Percentiles rank a stretch among this genome's conserved stretches.
These are phyloP conservation scores for Beauveria scarabaeidicola DNA, from an alignment of 2,329 filamentous ascomycete genomes.

Conservation along the genomic window DNA sequence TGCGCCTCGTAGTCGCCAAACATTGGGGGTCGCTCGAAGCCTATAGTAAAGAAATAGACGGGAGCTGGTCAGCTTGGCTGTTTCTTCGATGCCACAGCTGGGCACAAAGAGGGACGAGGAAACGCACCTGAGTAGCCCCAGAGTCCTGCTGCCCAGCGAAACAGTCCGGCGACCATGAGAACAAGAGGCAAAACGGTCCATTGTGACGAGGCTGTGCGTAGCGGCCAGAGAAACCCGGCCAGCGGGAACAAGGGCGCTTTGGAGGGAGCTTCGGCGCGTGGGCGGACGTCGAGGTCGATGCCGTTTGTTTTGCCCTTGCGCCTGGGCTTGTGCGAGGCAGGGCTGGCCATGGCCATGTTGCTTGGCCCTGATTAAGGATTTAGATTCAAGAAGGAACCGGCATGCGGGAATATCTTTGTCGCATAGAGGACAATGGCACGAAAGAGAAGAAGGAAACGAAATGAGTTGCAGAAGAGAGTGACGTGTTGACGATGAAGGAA, in stretches of 20 bases:
- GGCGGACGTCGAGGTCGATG: constrained; percentile 25
- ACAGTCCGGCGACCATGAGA: constrained; percentile 82
- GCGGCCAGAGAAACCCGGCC: constrained; percentile 89
- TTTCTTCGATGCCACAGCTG: background rate
- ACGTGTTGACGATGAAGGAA: constrained; percentile 8
- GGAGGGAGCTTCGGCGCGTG: constrained; percentile 35
- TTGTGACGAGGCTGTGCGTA: constrained; percentile 74
- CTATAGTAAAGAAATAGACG: constrained; percentile 30
- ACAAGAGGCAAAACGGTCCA: constrained; percentile 86
- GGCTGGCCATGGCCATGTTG: constrained; percentile 38
- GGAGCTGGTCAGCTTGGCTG: constrained; percentile 11
- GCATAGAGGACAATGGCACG: background rate
- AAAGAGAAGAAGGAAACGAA: background rate
- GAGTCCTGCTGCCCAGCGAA: constrained; percentile 83
- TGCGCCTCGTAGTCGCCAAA: constrained; percentile 97
- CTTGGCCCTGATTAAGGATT: background rate
- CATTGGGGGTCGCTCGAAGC: constrained; percentile 76
- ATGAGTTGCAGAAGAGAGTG: background rate
- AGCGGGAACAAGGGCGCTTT: constrained; percentile 74
- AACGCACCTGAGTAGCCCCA: constrained; percentile 86
- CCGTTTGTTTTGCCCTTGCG: constrained; percentile 47
- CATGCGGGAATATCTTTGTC: background rate
- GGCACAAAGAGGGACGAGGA: background rate
- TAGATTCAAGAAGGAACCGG: background rate
- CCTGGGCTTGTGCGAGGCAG: constrained; percentile 51